Conservation (phyloP, 352 stramenopile genomes). For the Sclerospora graminicola region DNA sequence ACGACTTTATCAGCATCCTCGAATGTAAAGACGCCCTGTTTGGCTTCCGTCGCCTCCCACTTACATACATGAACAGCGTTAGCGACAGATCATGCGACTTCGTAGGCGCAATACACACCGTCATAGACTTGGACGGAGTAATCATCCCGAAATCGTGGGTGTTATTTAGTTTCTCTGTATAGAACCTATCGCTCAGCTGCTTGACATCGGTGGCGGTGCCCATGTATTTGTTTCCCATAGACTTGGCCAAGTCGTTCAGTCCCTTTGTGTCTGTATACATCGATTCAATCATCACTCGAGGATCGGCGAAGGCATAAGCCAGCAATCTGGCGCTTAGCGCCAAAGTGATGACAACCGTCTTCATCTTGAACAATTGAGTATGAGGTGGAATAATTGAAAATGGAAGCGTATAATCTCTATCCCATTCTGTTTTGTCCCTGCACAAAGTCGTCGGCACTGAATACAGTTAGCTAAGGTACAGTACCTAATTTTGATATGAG, state of each 20-base stretch:
- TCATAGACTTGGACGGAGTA: constrained; percentile 24
- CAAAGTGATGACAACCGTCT: constrained; percentile 9
- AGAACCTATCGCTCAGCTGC: constrained; percentile 17
- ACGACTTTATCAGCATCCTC: constrained; percentile 21
- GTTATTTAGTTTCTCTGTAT: constrained; percentile 12
- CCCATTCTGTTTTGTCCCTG: too few relatives aligned
- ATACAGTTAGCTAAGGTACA: too few relatives aligned
- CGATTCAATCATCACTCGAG: constrained; percentile 21
- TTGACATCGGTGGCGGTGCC: constrained; percentile 24
- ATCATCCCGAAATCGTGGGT: constrained; percentile 23
- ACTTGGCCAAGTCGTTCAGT: constrained; percentile 19
- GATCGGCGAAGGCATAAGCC: constrained; percentile 4
- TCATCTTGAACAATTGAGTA: not conserved
- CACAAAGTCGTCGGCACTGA: too few relatives aligned
- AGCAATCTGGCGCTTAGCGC: constrained; percentile 5
- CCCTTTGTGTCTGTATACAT: constrained; percentile 19
- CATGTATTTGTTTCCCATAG: constrained; percentile 21
- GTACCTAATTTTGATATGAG: too few relatives aligned
- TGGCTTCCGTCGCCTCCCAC: constrained; percentile 19
- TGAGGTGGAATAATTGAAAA: too few relatives aligned
- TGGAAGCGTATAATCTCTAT: too few relatives aligned
- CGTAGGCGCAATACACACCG: constrained; percentile 7
- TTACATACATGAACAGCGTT: constrained; percentile 1
- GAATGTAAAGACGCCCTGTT: constrained; percentile 17
- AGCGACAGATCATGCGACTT: not conserved